Percentiles rank a stretch among this genome's conserved stretches.
These are phyloP conservation scores for Exophiala spinifera DNA, from an alignment of 2,329 filamentous ascomycete species.

Conservation along the genomic window DNA sequence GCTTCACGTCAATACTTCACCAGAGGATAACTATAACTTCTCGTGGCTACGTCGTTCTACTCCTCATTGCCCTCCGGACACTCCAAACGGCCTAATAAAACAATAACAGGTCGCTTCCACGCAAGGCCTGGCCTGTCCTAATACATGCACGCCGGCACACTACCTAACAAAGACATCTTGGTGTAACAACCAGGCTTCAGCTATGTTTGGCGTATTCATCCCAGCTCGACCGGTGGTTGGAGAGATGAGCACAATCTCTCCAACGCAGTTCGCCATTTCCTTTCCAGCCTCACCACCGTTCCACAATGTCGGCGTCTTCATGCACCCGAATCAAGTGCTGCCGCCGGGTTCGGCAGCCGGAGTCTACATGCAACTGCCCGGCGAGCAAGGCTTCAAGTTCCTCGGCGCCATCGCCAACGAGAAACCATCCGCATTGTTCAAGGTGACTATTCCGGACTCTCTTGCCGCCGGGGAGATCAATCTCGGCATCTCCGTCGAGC, in stretches of 20 bases:
- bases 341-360: slow-evolving; percentile 77
- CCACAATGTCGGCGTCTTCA: slow-evolving; percentile 79
- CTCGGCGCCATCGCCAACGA: slow-evolving; percentile 85
- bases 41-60: no score
- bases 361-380: slow-evolving; percentile 78
- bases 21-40: no score
- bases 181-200: background rate
- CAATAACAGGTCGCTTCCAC: no score
- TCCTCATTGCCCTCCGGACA: no score
- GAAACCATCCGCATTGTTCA: slow-evolving; percentile 91
- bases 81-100: no score
- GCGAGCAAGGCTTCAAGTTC: slow-evolving; percentile 67
- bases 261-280: slow-evolving; percentile 60
- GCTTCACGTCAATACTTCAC: no score
- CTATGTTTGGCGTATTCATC: slow-evolving; percentile 61
- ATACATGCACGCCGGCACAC: background rate
- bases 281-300: slow-evolving; percentile 62
- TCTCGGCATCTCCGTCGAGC: slow-evolving; percentile 75
- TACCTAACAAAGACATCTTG: background rate
- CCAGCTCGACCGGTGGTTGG: slow-evolving; percentile 60
- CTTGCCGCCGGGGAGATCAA: slow-evolving; percentile 31
- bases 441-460: slow-evolving; percentile 50
- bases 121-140: no score
- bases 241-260: slow-evolving; percentile 49
- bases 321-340: slow-evolving; percentile 73